Evolutionary conservation across 2,329 filamentous ascomycete species (phyloP), one percentile per base, ranked within the genome.

Genomic region (Fusarium poae): DNA sequence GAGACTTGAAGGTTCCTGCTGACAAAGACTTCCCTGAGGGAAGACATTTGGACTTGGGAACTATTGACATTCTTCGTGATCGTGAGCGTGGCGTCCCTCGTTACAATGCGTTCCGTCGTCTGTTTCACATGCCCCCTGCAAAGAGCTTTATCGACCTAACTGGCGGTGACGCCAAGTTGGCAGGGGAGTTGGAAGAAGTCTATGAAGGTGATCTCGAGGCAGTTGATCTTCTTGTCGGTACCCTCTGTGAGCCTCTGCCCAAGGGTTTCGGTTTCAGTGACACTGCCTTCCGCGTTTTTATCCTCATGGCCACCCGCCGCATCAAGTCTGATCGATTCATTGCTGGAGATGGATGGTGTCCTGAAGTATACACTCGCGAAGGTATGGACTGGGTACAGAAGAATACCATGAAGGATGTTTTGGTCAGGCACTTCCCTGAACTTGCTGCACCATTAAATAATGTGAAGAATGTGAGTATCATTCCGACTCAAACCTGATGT

Each of bases 251-350:
- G 2, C 64, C 64, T 27, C n/a, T 67, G 0, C 64, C 64, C 0
- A 21, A 59, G 2, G 64, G 64, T 0, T 67, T 67, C 13, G 64
- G 64, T 1, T 67, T 67, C 3, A 67, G 64, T 4, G 58, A 67
- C 43, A 67, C 64, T 0, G 58, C 64, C 0, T 68, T 67, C 58
- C 58, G 64, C 1, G 64, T 67, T 0, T 67, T 67, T 5, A 67
- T 67, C 4, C 48, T 67, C 2, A 67, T 68, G 64, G 64, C 64
- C 0, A 65, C 64, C 0, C 52, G 64, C 0, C 64, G 64, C 3
- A 67, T 67, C 16, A 67, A 67, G 13, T 67, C 64, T 12, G 64
- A 67, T 21, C 64, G 64, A 0, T 67, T 67, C 34, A 53, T 67
- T 4, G 64, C 64, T 1, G 64, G 64, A 0, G 64, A 65, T 8